Conservation (phyloP, 1,139 yeast species). For the Geotrichum australiense region DNA sequence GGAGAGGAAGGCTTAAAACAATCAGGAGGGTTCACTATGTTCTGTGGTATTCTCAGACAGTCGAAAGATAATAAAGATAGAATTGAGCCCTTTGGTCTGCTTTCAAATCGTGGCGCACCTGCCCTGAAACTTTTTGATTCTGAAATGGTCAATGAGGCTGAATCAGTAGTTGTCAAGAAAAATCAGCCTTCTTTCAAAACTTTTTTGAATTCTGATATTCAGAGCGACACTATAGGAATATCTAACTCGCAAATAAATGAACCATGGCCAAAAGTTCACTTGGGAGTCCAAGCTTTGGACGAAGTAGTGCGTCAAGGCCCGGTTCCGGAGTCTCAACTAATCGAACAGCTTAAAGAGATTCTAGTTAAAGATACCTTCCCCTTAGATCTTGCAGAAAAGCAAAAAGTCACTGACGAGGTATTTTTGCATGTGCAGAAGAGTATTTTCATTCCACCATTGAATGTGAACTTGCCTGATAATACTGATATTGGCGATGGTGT, state of each 20-base stretch:
- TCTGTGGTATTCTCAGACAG: constrained; percentile 57
- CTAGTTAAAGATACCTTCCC: constrained; percentile 45
- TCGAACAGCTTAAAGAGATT: constrained; percentile 47
- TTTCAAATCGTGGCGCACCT: constrained; percentile 27
- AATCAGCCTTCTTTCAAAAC: not conserved
- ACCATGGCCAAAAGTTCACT: constrained; percentile 67
- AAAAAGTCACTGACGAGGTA: constrained; percentile 20
- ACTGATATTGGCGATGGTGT: constrained; percentile 35
- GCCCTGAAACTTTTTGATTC: constrained; percentile 9
- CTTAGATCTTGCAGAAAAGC: constrained; percentile 21
- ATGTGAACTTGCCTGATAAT: constrained; percentile 19
- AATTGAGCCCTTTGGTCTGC: constrained; percentile 37
- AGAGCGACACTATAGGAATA: constrained; percentile 42
- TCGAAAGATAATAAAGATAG: constrained; percentile 28
- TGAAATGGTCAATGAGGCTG: not conserved
- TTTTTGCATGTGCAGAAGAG: constrained; percentile 48
- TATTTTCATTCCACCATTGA: constrained; percentile 65
- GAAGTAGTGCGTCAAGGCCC: constrained; percentile 36
- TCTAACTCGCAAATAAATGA: constrained; percentile 54
- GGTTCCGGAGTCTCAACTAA: constrained; percentile 39
- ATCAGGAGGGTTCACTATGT: constrained; percentile 79
- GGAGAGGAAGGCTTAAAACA: constrained; percentile 33
- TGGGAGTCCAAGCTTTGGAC: constrained; percentile 45
- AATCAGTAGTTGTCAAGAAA: not conserved
- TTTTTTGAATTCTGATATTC: constrained; percentile 14